Conservation (phyloP, 2,329 filamentous ascomycete species). For the Paracorniculantispora psalliotae region DNA sequence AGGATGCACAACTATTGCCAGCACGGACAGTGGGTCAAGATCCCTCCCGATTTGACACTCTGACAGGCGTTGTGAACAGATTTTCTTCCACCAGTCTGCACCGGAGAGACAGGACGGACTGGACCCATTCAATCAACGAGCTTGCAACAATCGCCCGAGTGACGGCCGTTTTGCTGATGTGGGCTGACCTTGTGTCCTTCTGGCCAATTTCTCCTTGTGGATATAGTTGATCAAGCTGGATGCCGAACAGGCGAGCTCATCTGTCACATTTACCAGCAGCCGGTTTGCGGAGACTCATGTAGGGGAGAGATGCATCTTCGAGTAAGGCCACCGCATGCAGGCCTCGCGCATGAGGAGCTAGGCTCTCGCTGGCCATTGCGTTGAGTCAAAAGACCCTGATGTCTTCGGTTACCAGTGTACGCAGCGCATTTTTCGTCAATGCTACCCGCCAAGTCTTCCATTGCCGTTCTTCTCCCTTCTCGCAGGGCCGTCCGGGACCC, state of each 20-base stretch:
- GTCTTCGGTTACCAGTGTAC: background rate
- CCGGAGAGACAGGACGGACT: background rate
- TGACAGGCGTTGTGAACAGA: background rate
- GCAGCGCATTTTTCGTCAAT: background rate
- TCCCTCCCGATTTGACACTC: constrained; percentile 7
- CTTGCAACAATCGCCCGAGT: background rate
- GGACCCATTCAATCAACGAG: background rate
- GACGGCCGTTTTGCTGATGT: constrained; percentile 8
- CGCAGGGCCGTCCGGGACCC: background rate
- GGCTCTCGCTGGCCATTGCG: background rate
- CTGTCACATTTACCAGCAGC: background rate
- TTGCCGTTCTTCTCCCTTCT: background rate
- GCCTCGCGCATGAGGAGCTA: background rate
- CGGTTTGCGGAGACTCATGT: background rate
- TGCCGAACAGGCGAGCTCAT: background rate
- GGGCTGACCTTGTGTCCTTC: constrained; percentile 3
- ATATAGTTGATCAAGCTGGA: background rate
- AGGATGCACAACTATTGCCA: background rate
- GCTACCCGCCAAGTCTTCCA: background rate
- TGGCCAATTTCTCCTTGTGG: background rate
- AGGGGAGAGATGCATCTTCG: background rate
- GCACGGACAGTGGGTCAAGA: constrained; percentile 11
- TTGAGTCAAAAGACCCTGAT: background rate
- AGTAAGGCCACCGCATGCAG: background rate
- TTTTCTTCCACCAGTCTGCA: background rate